Evolutionary conservation across 1,139 yeast species (phyloP).

Genomic region (Kodamaea anthophila): DNA sequence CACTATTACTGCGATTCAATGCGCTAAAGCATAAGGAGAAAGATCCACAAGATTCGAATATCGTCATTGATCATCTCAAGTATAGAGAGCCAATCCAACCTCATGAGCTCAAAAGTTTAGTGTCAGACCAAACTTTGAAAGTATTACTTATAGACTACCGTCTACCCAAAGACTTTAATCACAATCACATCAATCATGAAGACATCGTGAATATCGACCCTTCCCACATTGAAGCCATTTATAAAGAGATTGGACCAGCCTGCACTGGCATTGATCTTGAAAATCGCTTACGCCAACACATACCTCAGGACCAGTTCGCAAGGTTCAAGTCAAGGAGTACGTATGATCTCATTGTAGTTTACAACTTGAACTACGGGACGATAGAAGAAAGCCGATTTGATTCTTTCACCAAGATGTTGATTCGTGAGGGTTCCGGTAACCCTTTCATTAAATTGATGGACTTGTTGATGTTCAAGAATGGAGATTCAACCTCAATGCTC

Average conservation of each 20-base stretch:
- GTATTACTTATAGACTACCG: conserved; percentile 63
- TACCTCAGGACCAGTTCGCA: conserved; percentile 49
- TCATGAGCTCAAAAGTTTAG: conserved; percentile 16
- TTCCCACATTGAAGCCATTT: conserved; percentile 26
- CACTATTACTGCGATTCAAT: conserved; percentile 13
- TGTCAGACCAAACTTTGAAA: conserved; percentile 8
- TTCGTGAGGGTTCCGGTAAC: too few relatives aligned
- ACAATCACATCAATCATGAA: conserved; percentile 50
- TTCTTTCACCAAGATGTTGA: too few relatives aligned
- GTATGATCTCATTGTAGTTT: conserved; percentile 59
- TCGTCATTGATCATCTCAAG: conserved; percentile 8
- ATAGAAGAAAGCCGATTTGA: too few relatives aligned
- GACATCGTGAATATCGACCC: conserved; percentile 73
- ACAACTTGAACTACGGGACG: conserved; percentile 40
- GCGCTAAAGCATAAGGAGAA: conserved; percentile 6
- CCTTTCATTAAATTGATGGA: conserved; percentile 51
- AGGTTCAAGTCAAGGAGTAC: conserved; percentile 46
- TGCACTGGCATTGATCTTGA: conserved; percentile 57
- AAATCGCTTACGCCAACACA: conserved; percentile 44
- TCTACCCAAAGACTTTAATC: conserved; percentile 49
- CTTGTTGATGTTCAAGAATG: conserved; percentile 37
- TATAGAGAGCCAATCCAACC: conserved; percentile 23
- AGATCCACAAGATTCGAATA: conserved; percentile 12
- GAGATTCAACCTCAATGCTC: conserved; percentile 31
- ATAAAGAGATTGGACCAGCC: conserved; percentile 23